Base-by-base conservation (phyloP, 2,329 filamentous ascomycete species). In the Beauveria scarabaeidicola region DNA sequence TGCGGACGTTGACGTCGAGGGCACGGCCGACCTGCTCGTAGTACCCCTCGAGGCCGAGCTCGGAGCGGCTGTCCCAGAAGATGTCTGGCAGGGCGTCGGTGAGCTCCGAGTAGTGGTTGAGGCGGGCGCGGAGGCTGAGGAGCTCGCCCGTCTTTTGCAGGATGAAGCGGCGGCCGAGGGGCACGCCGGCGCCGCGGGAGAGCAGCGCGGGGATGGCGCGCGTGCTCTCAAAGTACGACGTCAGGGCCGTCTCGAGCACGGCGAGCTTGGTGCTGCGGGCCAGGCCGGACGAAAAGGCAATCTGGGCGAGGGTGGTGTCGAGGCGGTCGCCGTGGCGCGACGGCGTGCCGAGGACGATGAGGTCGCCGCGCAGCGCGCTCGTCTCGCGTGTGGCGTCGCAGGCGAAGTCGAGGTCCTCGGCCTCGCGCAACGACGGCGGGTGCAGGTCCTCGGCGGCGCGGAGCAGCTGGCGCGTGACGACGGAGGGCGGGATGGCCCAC, bases 21-120 rank as follows among this genome's bases (percentile, higher is more conserved):
- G 91, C 91, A 58, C 87, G 85, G 44, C 93, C 92, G 44, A 97
- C 91, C 72, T 94, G 89, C 66, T 96, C 92, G 72, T 97, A 99
- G 75, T 97, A 97, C 32, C 88, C 89, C 72, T 97, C 94, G 2
- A 99, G 80, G 0, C 91, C 90, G 2, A 97, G 83, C 72, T 97
- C 92, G 66, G 94, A 88, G 53, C 86, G 83, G 66, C 84, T 89
- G 72, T 99, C 94, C 94, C 94, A 99, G 75, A 99, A 97, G 50
- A 97, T 85, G 73, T 99, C 94, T 0, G 94, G 94, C 19, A 97
- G 81, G 19, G 90, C 91, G 74, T 99, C 94, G 0, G 94, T 97
- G 38, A 99, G 83, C 73, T 97, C 94, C 1, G 91, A 96, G 76
- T 97, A 97, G 66, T 97, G 88, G 70, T 99, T 99, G 52, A 99